Evolutionary conservation across 2,329 filamentous ascomycete genomes (phyloP).

Genomic region (Colletotrichum sp.): DNA sequence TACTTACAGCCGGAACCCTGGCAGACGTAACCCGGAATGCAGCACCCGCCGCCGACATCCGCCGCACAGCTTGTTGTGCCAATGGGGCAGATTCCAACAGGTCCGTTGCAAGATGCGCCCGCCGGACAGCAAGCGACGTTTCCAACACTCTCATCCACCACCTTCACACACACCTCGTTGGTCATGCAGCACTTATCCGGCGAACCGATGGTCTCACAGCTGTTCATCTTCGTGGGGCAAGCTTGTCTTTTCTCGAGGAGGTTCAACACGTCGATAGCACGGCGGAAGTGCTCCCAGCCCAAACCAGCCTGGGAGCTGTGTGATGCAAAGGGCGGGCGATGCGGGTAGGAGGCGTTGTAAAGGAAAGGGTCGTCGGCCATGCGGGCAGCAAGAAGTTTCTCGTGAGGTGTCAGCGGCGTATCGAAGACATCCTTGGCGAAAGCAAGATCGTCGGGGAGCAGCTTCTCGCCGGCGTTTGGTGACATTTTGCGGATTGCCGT

Average conservation of each 20-base stretch:
- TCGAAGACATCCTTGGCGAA: conserved; percentile 37
- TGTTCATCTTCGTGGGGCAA: conserved; percentile 70
- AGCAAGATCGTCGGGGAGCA: conserved; percentile 70
- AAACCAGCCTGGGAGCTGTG: conserved; percentile 41
- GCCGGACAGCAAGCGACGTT: conserved; percentile 77
- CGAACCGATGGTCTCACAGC: conserved; percentile 67
- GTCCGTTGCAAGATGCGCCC: conserved; percentile 67
- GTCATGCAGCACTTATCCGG: conserved; percentile 75
- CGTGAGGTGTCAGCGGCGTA: conserved; percentile 26
- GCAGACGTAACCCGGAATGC: conserved; percentile 74
- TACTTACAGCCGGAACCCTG: conserved; percentile 72
- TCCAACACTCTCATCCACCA: conserved; percentile 66
- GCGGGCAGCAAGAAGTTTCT: conserved; percentile 34
- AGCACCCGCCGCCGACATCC: conserved; percentile 75
- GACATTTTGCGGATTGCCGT: conserved; percentile 76
- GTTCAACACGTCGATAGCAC: conserved; percentile 50
- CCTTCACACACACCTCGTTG: conserved; percentile 69
- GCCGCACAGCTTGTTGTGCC: conserved; percentile 70
- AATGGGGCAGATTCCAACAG: conserved; percentile 64
- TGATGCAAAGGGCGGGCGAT: conserved; percentile 55
- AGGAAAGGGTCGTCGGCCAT: conserved; percentile 26
- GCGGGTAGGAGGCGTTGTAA: conserved; percentile 29
- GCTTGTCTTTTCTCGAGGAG: conserved; percentile 63
- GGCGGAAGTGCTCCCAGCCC: conserved; percentile 38
- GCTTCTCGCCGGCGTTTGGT: conserved; percentile 73